Percentiles rank a stretch among this genome's conserved stretches.
Conservation (phyloP, 805 yeast species). For the Yarrowia sp. region DNA sequence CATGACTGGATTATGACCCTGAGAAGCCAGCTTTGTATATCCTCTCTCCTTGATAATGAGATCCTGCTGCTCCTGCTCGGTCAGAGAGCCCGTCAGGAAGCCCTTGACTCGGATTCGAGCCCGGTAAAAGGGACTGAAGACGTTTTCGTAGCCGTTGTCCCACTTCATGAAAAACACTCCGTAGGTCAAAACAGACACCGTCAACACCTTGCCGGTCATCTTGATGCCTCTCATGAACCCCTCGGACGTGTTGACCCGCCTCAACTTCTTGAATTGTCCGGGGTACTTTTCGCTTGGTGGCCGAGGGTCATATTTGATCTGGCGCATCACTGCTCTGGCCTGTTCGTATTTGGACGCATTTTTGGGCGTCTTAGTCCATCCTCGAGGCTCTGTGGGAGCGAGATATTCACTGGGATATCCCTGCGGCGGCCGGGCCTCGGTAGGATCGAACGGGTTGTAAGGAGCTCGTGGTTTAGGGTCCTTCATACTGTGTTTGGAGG, state of each 20-base stretch:
- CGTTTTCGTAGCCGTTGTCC: conserved; percentile 80
- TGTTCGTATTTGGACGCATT: conserved; percentile 64
- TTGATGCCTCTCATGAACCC: conserved; percentile 60
- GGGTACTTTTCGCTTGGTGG: conserved; percentile 72
- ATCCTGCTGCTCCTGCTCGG: conserved; percentile 61
- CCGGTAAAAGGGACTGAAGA: conserved; percentile 65
- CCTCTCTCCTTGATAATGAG: conserved; percentile 44
- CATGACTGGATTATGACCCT: conserved; percentile 35
- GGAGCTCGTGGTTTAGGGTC: conserved; percentile 51
- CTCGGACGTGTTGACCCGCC: conserved; percentile 51
- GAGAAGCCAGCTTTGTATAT: conserved; percentile 31
- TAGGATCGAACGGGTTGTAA: conserved; percentile 79
- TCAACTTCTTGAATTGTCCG: conserved; percentile 70
- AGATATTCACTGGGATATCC: conserved; percentile 83
- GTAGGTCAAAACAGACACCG: conserved; percentile 50
- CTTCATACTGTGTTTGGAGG: not conserved
- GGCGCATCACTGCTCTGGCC: conserved; percentile 69
- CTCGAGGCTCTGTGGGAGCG: conserved; percentile 59
- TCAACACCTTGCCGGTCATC: conserved; percentile 51
- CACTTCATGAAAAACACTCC: conserved; percentile 73
- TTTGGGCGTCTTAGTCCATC: conserved; percentile 56
- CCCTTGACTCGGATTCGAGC: conserved; percentile 57
- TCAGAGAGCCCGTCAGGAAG: conserved; percentile 49
- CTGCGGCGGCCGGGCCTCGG: conserved; percentile 70
- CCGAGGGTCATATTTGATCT: conserved; percentile 71